phyloP scores from a whole-genome alignment of 2,329 filamentous ascomycete species.

The Hypoxylon sp. region DNA sequence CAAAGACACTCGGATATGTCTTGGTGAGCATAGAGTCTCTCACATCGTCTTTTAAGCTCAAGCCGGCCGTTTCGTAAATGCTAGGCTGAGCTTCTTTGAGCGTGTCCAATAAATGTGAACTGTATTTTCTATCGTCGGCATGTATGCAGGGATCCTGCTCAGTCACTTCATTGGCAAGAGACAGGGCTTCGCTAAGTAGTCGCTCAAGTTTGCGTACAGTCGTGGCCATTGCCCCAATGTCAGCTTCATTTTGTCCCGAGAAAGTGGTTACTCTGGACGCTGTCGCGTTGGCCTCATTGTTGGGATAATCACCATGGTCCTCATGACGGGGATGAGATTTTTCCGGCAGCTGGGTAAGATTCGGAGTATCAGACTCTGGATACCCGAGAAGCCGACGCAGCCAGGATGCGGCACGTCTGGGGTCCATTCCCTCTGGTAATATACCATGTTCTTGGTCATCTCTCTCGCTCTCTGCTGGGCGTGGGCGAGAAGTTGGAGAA shows the following conservation, averaged over 20 bases:
- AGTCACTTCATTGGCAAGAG: slow-evolving; percentile 60
- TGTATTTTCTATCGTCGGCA: slow-evolving; percentile 45
- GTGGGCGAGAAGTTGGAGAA: slow-evolving; percentile 27
- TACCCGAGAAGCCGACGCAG: slow-evolving; percentile 50
- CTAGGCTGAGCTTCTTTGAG: slow-evolving; percentile 26
- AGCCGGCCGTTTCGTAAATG: slow-evolving; percentile 40
- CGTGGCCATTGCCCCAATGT: slow-evolving; percentile 46
- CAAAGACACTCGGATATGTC: slow-evolving; percentile 31
- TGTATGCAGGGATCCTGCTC: slow-evolving; percentile 52
- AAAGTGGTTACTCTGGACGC: slow-evolving; percentile 49
- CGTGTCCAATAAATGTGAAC: slow-evolving; percentile 29
- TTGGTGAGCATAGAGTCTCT: slow-evolving; percentile 7
- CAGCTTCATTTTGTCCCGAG: slow-evolving; percentile 47
- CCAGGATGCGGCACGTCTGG: slow-evolving; percentile 48
- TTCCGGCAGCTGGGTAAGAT: slow-evolving; percentile 49
- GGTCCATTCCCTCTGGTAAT: slow-evolving; percentile 39
- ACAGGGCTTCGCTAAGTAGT: slow-evolving; percentile 63
- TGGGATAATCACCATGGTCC: slow-evolving; percentile 41
- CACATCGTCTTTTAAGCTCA: slow-evolving; percentile 39
- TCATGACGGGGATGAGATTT: slow-evolving; percentile 46
- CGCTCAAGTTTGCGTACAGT: slow-evolving; percentile 60
- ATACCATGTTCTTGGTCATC: slow-evolving; percentile 24
- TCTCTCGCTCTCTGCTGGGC: slow-evolving; percentile 6
- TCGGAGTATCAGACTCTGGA: slow-evolving; percentile 32
- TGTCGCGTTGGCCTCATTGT: slow-evolving; percentile 25